These are phyloP conservation scores for Coprinellus micaceus DNA, from an alignment of 768 basidiomycete species.

Conservation along the genomic window DNA sequence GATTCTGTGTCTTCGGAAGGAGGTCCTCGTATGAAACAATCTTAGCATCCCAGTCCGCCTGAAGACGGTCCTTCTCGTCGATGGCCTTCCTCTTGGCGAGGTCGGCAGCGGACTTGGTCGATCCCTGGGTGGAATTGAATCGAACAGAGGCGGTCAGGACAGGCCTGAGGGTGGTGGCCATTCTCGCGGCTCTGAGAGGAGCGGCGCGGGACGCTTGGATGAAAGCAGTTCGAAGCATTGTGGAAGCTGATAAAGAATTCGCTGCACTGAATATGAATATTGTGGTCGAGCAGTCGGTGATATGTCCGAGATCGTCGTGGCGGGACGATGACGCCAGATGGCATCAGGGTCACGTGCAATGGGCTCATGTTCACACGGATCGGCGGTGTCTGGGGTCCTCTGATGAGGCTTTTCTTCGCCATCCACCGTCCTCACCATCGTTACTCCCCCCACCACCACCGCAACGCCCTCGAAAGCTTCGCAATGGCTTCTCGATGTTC, in stretches of 20 bases:
- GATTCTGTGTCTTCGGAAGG: constrained; percentile 74
- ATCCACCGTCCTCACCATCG: constrained; percentile 1
- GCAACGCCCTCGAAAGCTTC: background rate
- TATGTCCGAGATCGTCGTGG: no score
- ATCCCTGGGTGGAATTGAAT: constrained; percentile 27
- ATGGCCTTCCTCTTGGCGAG: constrained; percentile 30
- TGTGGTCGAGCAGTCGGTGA: no score
- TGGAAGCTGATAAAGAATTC: background rate
- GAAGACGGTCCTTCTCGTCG: constrained; percentile 39
- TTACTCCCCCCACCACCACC: background rate
- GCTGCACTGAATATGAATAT: no score
- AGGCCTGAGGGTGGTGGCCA: constrained; percentile 9
- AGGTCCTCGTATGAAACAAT: constrained; percentile 76
- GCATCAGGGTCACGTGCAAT: constrained; percentile 11
- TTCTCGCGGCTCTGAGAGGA: background rate
- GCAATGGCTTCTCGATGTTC: background rate
- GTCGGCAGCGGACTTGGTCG: constrained; percentile 22
- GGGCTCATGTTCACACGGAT: background rate
- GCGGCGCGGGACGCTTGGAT: constrained; percentile 20
- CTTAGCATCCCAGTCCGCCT: constrained; percentile 74
- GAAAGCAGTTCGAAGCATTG: constrained; percentile 28
- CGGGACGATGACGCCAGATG: constrained; percentile 9
- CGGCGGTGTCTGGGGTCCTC: constrained; percentile 16
- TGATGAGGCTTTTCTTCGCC: background rate
- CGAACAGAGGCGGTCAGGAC: constrained; percentile 19